These are phyloP conservation scores for Russula olivacea DNA, from an alignment of 768 basidiomycete genomes.

Conservation along the genomic window DNA sequence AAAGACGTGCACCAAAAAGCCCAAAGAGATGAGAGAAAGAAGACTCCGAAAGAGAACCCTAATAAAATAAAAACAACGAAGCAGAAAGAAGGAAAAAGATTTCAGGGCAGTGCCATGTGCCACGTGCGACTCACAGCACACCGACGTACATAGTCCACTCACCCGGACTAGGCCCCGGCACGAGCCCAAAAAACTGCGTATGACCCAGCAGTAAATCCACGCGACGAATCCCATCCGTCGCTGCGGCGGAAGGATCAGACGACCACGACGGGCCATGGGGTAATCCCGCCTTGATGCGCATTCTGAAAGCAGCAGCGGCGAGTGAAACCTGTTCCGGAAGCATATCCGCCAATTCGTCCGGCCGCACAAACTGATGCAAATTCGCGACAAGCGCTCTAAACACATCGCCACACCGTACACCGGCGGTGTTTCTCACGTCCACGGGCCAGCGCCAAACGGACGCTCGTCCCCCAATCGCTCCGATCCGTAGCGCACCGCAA, in stretches of 20 bases:
- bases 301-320: slow-evolving; percentile 10
- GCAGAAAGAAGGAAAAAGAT: neutral
- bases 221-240: slow-evolving; percentile 13
- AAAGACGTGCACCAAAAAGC: neutral
- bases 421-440: slow-evolving; percentile 41
- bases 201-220: slow-evolving; percentile 18
- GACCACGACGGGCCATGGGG: neutral
- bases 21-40: neutral
- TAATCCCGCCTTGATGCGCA: slow-evolving; percentile 21
- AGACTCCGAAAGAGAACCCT: neutral
- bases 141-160: slow-evolving; percentile 25
- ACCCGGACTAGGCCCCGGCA: slow-evolving; percentile 12
- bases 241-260: neutral
- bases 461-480: slow-evolving; percentile 45
- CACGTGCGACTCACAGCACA: neutral
- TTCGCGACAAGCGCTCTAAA: slow-evolving; percentile 42
- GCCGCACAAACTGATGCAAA: slow-evolving; percentile 34
- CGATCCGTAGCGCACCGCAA: slow-evolving; percentile 51
- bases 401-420: slow-evolving; percentile 49
- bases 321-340: slow-evolving; percentile 14
- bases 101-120: too few species aligned
- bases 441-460: slow-evolving; percentile 50
- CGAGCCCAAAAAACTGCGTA: slow-evolving; percentile 17
- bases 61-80: neutral
- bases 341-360: slow-evolving; percentile 29